These are phyloP conservation scores for Salix exigua DNA, from an alignment of 345 rosid genomes.

Conservation along the genomic window DNA sequence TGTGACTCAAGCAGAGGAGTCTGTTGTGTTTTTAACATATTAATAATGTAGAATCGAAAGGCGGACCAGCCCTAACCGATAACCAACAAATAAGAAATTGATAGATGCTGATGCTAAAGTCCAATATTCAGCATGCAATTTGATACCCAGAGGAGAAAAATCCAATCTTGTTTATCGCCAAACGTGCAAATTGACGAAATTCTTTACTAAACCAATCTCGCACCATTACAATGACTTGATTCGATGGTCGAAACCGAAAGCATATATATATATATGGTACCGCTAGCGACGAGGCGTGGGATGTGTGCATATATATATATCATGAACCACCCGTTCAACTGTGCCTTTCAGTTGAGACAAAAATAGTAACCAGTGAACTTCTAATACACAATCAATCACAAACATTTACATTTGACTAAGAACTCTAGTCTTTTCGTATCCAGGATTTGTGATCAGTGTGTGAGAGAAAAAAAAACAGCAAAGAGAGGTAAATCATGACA, in stretches of 20 bases:
- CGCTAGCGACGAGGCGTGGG: too few species aligned
- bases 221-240: too few species aligned
- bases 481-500: constrained; percentile 16
- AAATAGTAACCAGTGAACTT: constrained; percentile 15
- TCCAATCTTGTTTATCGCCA: not conserved
- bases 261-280: not conserved
- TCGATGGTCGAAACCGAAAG: too few species aligned
- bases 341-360: constrained; percentile 10
- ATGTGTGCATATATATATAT: not conserved
- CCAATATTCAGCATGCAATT: too few species aligned
- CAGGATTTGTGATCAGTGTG: not conserved
- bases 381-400: constrained; percentile 31
- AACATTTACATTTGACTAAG: constrained; percentile 33
- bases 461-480: constrained; percentile 4
- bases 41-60: too few species aligned
- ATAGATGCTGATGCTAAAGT: too few species aligned
- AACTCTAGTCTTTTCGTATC: constrained; percentile 8
- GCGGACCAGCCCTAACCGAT: too few species aligned
- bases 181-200: not conserved
- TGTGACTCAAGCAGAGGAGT: too few species aligned
- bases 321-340: not conserved
- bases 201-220: too few species aligned
- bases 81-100: too few species aligned
- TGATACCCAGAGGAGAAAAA: not conserved
- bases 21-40: too few species aligned